These are phyloP conservation scores for Litchi chinensis DNA, from an alignment of 345 rosid species.

Conservation along the genomic window DNA sequence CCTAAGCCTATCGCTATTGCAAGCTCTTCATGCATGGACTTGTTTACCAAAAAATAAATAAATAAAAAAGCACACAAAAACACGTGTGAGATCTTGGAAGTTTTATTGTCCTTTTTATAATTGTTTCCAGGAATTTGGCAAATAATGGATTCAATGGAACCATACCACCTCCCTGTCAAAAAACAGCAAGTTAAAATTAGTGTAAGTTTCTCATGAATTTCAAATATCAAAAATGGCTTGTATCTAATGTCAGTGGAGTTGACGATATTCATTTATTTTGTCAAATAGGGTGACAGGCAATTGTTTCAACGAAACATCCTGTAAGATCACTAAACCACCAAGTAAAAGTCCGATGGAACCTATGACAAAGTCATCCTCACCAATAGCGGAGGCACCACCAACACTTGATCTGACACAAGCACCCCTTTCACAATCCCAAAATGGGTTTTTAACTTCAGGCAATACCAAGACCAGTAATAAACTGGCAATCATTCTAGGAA, in stretches of 20 bases:
- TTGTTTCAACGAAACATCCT: conserved; percentile 11
- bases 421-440: background rate
- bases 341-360: background rate
- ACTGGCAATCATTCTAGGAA: background rate
- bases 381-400: too few species aligned
- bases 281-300: background rate
- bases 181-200: conserved; percentile 24
- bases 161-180: conserved; percentile 23
- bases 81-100: background rate
- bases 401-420: background rate
- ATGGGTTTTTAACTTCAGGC: background rate
- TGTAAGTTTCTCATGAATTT: background rate
- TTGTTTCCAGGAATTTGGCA: conserved; percentile 24
- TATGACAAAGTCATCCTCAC: too few species aligned
- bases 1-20: conserved; percentile 17
- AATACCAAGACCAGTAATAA: background rate
- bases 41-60: background rate
- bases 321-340: background rate
- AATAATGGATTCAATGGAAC: conserved; percentile 26
- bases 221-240: background rate
- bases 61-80: background rate
- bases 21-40: conserved; percentile 6
- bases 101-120: background rate
- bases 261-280: background rate
- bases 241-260: background rate